Evolutionary conservation across 2,329 filamentous ascomycete genomes (phyloP), one percentile per base, ranked within the genome.

Genomic region (Aspergillus felis): DNA sequence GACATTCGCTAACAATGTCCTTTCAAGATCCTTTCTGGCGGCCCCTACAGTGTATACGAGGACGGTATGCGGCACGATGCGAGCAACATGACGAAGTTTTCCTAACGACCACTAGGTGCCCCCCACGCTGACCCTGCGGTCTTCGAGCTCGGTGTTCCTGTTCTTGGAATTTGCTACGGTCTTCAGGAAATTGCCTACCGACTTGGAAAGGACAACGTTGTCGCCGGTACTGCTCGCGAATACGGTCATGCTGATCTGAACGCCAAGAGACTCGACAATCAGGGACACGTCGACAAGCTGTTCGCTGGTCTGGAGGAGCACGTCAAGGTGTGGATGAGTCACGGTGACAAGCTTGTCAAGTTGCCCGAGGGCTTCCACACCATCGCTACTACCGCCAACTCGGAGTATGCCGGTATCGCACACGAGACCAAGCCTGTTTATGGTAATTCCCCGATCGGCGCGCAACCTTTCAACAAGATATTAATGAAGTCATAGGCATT

Each of bases 281-380:
- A 59, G 27, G 62, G 69, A 24, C 86, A 91, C 68, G 87, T 90
- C 64, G 88, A 96, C 72, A 82, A 83, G 50, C 85, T 97, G 24
- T 97, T 97, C 74, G 81, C 85, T 28, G 90, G 87, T 17, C 70
- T 96, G 10, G 88, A 86, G 58, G 86, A 90, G 59, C 78, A 84
- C 53, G 81, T 90, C 66, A 82, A 89, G 60, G 85, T 90, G 14
- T 93, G 85, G 82, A 97, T 97, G 92, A 89, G 85, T 64, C 93
- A 97, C 73, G 87, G 87, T 57, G 92, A 97, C 77, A 96, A 96
- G 81, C 83, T 97, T 10, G 82, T 82, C 42, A 78, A 82, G 55
- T 80, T 96, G 42, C 92, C 92, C 8, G 79, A 87, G 38, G 84
- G 81, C 44, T 96, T 96, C 71, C 77, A 84, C 58, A 86, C 82